These are phyloP conservation scores for Trametes cinnabarina DNA, from an alignment of 768 basidiomycete genomes.

Conservation along the genomic window DNA sequence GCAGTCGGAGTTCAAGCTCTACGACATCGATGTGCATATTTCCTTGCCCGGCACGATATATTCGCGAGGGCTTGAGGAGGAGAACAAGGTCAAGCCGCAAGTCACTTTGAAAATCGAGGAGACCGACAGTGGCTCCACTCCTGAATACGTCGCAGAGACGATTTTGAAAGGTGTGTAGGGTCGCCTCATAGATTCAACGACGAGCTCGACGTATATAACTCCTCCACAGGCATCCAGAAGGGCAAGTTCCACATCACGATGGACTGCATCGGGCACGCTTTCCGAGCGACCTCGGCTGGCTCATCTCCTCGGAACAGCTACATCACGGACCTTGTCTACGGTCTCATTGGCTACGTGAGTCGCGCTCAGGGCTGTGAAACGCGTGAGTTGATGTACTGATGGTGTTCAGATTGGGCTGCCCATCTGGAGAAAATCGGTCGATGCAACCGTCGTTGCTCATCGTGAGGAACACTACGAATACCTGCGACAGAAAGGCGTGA, in stretches of 20 bases:
- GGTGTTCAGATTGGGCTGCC: slow-evolving; percentile 36
- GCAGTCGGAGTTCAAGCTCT: slow-evolving; percentile 74
- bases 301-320: slow-evolving; percentile 57
- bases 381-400: background rate
- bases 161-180: slow-evolving; percentile 54
- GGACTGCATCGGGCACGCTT: slow-evolving; percentile 64
- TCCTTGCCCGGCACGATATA: slow-evolving; percentile 83
- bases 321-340: slow-evolving; percentile 52
- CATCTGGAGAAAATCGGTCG: slow-evolving; percentile 40
- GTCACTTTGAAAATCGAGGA: slow-evolving; percentile 77
- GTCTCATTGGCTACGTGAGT: slow-evolving; percentile 36
- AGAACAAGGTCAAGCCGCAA: slow-evolving; percentile 74
- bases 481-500: slow-evolving; percentile 19
- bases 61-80: slow-evolving; percentile 71
- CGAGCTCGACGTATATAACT: background rate
- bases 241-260: slow-evolving; percentile 75
- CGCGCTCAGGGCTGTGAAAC: background rate
- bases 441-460: slow-evolving; percentile 34
- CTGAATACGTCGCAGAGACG: slow-evolving; percentile 59
- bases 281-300: slow-evolving; percentile 67
- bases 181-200: background rate
- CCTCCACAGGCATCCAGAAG: slow-evolving; percentile 56
- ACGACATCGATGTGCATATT: slow-evolving; percentile 74
- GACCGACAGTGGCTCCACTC: slow-evolving; percentile 57
- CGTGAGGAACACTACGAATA: slow-evolving; percentile 38